These are phyloP conservation scores for Pneumocystis carinii DNA, from an alignment of 1,139 yeast genomes.

Conservation along the genomic window DNA sequence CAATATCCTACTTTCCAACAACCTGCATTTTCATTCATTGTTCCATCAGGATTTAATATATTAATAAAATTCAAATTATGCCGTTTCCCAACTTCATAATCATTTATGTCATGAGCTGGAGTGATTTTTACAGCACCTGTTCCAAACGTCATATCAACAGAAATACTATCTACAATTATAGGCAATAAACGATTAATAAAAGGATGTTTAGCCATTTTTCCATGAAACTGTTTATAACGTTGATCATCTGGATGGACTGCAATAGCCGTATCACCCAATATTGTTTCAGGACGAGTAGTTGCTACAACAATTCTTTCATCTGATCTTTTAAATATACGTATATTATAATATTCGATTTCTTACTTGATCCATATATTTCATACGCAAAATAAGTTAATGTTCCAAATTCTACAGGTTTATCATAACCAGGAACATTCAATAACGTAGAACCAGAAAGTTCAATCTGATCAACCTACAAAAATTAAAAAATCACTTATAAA, in stretches of 20 bases:
- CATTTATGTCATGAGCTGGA: slow-evolving; percentile 96
- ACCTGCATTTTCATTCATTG: slow-evolving; percentile 83
- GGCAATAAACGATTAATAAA: slow-evolving; percentile 76
- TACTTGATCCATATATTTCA: slow-evolving; percentile 67
- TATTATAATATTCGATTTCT: background rate
- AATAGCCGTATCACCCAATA: slow-evolving; percentile 94
- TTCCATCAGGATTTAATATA: slow-evolving; percentile 84
- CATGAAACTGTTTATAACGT: slow-evolving; percentile 87
- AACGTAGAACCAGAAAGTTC: slow-evolving; percentile 70
- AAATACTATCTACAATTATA: slow-evolving; percentile 74
- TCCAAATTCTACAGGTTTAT: slow-evolving; percentile 77
- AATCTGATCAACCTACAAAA: slow-evolving; percentile 57
- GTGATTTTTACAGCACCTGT: slow-evolving; percentile 99
- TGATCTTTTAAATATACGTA: background rate
- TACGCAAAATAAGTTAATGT: slow-evolving; percentile 87
- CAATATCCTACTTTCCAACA: slow-evolving; percentile 29
- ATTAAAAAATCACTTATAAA: background rate
- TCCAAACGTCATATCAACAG: slow-evolving; percentile 98
- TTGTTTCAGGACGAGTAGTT: slow-evolving; percentile 96
- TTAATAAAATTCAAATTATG: slow-evolving; percentile 75
- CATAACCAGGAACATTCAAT: slow-evolving; percentile 78
- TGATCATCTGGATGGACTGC: slow-evolving; percentile 94
- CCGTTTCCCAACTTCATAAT: slow-evolving; percentile 92
- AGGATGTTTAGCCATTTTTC: slow-evolving; percentile 82
- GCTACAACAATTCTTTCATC: slow-evolving; percentile 75